These are phyloP conservation scores for Boletus huronensis DNA, from an alignment of 768 basidiomycete species.

Conservation along the genomic window DNA sequence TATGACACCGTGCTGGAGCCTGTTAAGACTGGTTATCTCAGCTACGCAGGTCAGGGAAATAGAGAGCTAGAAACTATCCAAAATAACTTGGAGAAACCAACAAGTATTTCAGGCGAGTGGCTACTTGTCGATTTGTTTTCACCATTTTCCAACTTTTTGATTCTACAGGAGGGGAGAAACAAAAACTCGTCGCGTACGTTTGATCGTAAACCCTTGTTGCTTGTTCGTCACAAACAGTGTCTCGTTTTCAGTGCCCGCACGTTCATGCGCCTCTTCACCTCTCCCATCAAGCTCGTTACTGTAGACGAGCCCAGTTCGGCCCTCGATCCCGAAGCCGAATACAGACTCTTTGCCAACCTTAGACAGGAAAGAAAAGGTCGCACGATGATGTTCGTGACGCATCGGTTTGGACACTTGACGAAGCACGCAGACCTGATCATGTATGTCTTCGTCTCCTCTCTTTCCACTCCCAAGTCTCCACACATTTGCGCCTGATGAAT, in stretches of 20 bases:
- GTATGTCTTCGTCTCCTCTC: slow-evolving; percentile 20
- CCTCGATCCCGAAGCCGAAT: slow-evolving; percentile 37
- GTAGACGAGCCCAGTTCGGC: slow-evolving; percentile 40
- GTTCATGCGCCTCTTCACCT: slow-evolving; percentile 38
- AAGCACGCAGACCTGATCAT: slow-evolving; percentile 37
- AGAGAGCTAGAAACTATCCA: slow-evolving; percentile 13
- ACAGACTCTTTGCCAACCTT: slow-evolving; percentile 30
- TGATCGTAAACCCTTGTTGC: not conserved
- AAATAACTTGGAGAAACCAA: slow-evolving; percentile 17
- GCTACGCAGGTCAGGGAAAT: slow-evolving; percentile 17
- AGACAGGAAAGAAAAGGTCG: slow-evolving; percentile 28
- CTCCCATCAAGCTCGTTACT: slow-evolving; percentile 28
- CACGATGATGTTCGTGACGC: slow-evolving; percentile 41
- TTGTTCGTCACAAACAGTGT: not conserved
- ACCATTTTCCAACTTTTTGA: not conserved
- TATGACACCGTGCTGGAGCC: slow-evolving; percentile 40
- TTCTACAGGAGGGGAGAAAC: slow-evolving; percentile 29
- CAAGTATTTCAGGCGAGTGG: slow-evolving; percentile 24
- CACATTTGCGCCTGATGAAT: not conserved
- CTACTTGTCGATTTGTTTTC: not conserved
- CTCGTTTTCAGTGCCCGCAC: slow-evolving; percentile 31
- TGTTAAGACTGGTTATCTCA: slow-evolving; percentile 25
- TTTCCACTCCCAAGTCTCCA: not conserved
- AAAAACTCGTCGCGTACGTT: slow-evolving; percentile 29
- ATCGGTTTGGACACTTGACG: slow-evolving; percentile 38